Percentiles rank a stretch among this genome's conserved stretches.
phyloP scores from a whole-genome alignment of 257 asterid species.

The Paraleonurus japonicus region DNA sequence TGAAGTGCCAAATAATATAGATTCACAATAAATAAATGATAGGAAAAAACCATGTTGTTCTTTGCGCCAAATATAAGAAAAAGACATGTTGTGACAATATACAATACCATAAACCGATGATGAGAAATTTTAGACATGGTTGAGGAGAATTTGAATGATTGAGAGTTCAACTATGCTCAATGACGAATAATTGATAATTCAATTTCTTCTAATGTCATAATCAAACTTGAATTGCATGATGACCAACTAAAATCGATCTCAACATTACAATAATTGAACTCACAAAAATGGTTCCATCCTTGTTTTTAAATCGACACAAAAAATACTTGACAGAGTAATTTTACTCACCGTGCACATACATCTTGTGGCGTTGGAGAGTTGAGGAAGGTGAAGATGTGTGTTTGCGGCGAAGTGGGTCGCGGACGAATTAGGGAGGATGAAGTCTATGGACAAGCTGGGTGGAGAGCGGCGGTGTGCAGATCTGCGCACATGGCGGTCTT shows the following conservation, averaged over 20 bases:
- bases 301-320: too few species aligned
- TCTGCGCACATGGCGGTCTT: too few species aligned
- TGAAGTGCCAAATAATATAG: slow-evolving; percentile 13
- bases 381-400: too few species aligned
- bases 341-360: too few species aligned
- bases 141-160: background rate
- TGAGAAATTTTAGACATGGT: background rate
- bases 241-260: background rate
- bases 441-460: too few species aligned
- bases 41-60: background rate
- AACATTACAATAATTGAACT: background rate
- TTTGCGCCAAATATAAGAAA: background rate
- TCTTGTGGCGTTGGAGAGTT: too few species aligned
- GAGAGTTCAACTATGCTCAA: background rate
- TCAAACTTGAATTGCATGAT: slow-evolving; percentile 3
- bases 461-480: too few species aligned
- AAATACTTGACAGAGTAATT: too few species aligned
- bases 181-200: background rate
- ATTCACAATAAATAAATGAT: slow-evolving; percentile 15
- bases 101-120: background rate
- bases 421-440: too few species aligned
- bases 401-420: too few species aligned
- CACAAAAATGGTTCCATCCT: background rate
- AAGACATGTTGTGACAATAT: background rate
- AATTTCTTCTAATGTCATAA: background rate